Conservation (phyloP, 2,329 filamentous ascomycete species). For the Thielaviopsis populi region DNA sequence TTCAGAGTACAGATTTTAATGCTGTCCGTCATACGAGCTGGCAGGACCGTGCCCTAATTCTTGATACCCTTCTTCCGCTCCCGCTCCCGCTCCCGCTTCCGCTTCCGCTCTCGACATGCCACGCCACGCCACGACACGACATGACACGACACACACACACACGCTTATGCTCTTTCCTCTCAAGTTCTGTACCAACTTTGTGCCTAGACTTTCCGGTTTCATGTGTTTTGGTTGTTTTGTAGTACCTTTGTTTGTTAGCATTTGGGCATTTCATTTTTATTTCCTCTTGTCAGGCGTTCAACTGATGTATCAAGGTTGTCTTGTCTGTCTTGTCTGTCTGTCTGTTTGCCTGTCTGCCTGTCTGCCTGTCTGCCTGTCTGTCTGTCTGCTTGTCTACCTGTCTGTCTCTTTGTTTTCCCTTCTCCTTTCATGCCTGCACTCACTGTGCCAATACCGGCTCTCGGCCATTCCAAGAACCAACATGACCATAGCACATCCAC, state of each 20-base stretch:
- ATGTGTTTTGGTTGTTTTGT: conserved; percentile 3
- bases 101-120: too few relatives aligned
- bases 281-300: neutral
- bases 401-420: neutral
- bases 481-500: neutral
- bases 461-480: neutral
- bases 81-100: too few relatives aligned
- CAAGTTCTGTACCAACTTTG: neutral
- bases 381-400: too few relatives aligned
- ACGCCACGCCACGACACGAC: too few relatives aligned
- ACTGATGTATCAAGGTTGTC: neutral
- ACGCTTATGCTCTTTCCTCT: neutral
- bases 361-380: too few relatives aligned
- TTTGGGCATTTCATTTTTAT: conserved; percentile 1
- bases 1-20: conserved; percentile 24
- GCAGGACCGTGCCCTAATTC: conserved; percentile 6
- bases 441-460: neutral
- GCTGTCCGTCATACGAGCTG: neutral
- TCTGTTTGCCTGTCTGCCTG: neutral
- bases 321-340: neutral
- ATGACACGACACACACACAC: neutral
- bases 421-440: neutral
- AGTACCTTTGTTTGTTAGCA: conserved; percentile 3
- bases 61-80: conserved; percentile 17
- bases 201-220: conserved; percentile 9